A percentile compares a stretch with the other conserved stretches of the same genome.
These are phyloP conservation scores for Triadica sebifera DNA, from an alignment of 345 rosid species.

Conservation along the genomic window DNA sequence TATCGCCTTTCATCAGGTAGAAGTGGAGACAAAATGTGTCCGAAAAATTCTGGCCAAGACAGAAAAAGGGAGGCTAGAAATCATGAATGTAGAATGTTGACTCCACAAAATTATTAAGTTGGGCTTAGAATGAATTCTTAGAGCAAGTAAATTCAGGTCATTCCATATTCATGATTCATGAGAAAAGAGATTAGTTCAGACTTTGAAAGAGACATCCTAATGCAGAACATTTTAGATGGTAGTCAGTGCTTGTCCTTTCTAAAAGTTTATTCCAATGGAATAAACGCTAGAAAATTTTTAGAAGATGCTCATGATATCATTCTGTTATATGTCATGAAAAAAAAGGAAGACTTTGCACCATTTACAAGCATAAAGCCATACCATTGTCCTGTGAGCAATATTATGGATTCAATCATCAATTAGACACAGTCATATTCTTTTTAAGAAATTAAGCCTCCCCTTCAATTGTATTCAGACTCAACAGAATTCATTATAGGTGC, in stretches of 20 bases:
- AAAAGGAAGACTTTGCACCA: not conserved
- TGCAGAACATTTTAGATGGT: not conserved
- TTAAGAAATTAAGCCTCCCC: not conserved
- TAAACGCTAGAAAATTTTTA: not conserved
- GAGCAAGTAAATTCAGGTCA: too few relatives aligned
- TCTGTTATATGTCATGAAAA: not conserved
- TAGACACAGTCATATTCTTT: not conserved
- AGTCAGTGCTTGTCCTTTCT: not conserved
- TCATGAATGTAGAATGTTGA: not conserved
- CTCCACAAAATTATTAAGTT: not conserved
- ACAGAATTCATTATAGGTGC: not conserved
- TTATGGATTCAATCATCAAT: not conserved
- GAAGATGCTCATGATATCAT: not conserved
- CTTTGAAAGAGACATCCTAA: too few relatives aligned
- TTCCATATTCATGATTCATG: too few relatives aligned
- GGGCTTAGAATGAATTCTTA: too few relatives aligned
- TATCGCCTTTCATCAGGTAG: not conserved
- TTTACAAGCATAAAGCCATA: not conserved
- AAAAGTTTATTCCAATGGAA: not conserved
- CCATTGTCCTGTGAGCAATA: not conserved
- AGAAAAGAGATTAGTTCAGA: too few relatives aligned
- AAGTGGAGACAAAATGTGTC: not conserved
- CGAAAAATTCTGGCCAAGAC: not conserved
- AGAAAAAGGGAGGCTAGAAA: too few relatives aligned
- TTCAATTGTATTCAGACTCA: not conserved